Base-by-base conservation (phyloP, 192 early-diverging fungal species). In the Paraglomus occultum region DNA sequence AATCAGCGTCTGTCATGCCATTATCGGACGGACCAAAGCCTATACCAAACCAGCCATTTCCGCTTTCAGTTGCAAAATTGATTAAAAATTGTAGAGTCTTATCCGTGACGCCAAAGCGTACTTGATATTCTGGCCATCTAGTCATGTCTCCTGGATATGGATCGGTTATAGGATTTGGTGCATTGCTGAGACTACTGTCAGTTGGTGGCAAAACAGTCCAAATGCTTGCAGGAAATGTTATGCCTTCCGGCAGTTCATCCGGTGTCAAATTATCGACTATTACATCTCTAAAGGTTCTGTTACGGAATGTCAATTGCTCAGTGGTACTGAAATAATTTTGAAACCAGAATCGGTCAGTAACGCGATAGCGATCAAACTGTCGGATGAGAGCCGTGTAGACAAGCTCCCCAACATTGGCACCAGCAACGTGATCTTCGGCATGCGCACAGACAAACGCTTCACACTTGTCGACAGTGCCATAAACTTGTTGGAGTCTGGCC, bases 331-430 rank as follows among this genome's bases (percentile, higher is more conserved):
- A 73, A 20, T 66, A 64, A 15, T 69, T 72, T 66, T 85, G 76
- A 67, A 80, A 85, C 84, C 84, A 85, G 48, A 71, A 83, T 46
- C 74, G 66, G 60, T 85, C 84, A 8, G 76, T 76, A 50, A 70
- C 84, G 9, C 84, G 59, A 22, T 87, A 43, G 5, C 72, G 66
- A 2, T 49, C 38, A 61, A 85, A 85, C 50, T 62, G 60, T 15
- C 43, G 43, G 6, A 62, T 45, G 15, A 62, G 18, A 44, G 43
- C 47, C 6, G 60, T 31, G 31, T 62, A 22, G 9, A 62, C 9
- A 7, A 62, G 9, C 22, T 20, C 17, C 0, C 60, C 60, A 62
- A 62, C 43, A 62, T 62, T 62, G 43, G 60, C 43, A 8, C 60
- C 44, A 45, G 44, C 43, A 22, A 62, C 22, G 51, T 50, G 68